Evolutionary conservation across 2,329 filamentous ascomycete genomes (phyloP).

Genomic region (Talaromyces sp.): DNA sequence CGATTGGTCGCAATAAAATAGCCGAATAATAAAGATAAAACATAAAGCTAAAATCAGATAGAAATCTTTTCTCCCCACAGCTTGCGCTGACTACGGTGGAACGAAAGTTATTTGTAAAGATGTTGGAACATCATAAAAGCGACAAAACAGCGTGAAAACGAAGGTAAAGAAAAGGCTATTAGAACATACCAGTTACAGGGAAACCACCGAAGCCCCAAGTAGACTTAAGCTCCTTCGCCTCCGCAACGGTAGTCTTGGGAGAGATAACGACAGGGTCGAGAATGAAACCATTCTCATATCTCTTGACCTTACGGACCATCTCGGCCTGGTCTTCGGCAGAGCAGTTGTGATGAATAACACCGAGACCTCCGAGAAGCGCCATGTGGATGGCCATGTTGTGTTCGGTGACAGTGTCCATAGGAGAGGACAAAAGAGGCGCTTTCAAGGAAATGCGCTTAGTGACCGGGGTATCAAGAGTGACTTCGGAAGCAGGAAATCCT

Average conservation of each 20-base stretch:
- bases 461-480: slow-evolving; percentile 82
- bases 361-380: slow-evolving; percentile 54
- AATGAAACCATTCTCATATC: slow-evolving; percentile 99
- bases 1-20: neutral
- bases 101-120: slow-evolving; percentile 92
- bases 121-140: slow-evolving; percentile 62
- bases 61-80: slow-evolving; percentile 72
- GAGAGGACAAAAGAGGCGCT: slow-evolving; percentile 94
- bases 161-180: slow-evolving; percentile 20
- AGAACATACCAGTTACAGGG: slow-evolving; percentile 87
- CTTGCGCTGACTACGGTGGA: slow-evolving; percentile 90
- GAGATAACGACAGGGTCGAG: slow-evolving; percentile 90
- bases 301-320: slow-evolving; percentile 99
- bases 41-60: slow-evolving; percentile 45
- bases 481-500: slow-evolving; percentile 88
- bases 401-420: slow-evolving; percentile 99
- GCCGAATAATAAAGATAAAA: slow-evolving; percentile 6
- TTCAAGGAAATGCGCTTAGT: slow-evolving; percentile 96
- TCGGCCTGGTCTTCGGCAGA: slow-evolving; percentile 95
- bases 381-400: slow-evolving; percentile 99
- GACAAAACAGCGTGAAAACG: slow-evolving; percentile 22
- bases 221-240: slow-evolving; percentile 90
- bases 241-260: slow-evolving; percentile 81
- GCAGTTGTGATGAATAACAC: slow-evolving; percentile 99
- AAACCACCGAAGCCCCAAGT: slow-evolving; percentile 99